Percentiles rank a stretch among this genome's conserved stretches.
Evolutionary conservation across 805 yeast species (phyloP).

Genomic region (Torulaspora gathmanii): DNA sequence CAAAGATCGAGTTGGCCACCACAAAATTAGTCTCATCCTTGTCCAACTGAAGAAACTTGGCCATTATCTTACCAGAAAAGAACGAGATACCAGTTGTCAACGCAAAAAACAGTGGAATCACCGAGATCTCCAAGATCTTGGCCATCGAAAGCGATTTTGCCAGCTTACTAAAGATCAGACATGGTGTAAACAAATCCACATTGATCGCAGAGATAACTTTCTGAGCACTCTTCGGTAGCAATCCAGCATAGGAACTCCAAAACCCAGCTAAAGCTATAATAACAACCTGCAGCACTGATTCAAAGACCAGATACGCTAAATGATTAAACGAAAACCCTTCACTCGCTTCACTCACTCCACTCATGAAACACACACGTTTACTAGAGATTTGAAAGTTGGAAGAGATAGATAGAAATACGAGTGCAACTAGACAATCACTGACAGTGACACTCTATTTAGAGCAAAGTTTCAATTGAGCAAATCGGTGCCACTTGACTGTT

Average conservation of each 20-base stretch:
- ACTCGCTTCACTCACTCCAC: constrained; percentile 15
- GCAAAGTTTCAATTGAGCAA: no score
- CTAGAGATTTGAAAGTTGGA: no score
- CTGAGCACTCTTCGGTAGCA: constrained; percentile 68
- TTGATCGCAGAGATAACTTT: constrained; percentile 71
- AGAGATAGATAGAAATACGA: no score
- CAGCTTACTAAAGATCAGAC: constrained; percentile 82
- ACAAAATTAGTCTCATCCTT: constrained; percentile 82
- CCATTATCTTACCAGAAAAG: constrained; percentile 52
- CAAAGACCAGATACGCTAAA: constrained; percentile 65
- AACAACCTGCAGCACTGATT: constrained; percentile 89
- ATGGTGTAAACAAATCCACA: constrained; percentile 92
- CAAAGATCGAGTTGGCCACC: constrained; percentile 95
- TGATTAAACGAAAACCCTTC: constrained; percentile 31
- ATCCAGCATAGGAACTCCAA: constrained; percentile 69
- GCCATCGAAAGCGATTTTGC: constrained; percentile 63
- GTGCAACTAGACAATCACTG: no score
- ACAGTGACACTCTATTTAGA: no score
- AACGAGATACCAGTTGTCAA: constrained; percentile 75
- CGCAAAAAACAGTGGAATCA: constrained; percentile 83
- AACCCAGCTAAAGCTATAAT: constrained; percentile 82
- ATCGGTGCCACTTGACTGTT: no score
- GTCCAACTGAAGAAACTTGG: constrained; percentile 53
- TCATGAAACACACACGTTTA: constrained; percentile 1
- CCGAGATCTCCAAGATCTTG: constrained; percentile 71